These are phyloP conservation scores for Delonix regia DNA, from an alignment of 306 rosid species.

Conservation along the genomic window DNA sequence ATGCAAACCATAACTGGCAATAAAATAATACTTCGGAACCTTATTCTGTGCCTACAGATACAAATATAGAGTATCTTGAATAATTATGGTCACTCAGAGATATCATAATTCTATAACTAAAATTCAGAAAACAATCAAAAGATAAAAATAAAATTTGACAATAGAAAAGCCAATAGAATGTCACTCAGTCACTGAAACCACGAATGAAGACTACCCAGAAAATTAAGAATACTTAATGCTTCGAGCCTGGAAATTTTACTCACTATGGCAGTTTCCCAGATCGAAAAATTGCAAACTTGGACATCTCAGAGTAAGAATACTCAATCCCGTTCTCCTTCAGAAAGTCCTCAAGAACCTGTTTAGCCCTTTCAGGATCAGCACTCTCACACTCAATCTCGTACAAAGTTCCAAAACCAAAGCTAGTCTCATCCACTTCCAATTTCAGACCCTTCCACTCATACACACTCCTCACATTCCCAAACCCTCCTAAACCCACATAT, in stretches of 20 bases:
- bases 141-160: not conserved
- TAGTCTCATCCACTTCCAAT: conserved; percentile 88
- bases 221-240: not conserved
- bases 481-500: conserved; percentile 78
- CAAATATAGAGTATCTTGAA: not conserved
- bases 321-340: conserved; percentile 67
- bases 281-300: conserved; percentile 75
- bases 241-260: conserved; percentile 21
- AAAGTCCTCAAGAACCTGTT: conserved; percentile 63
- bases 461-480: conserved; percentile 76
- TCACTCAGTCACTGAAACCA: not conserved
- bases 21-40: not conserved
- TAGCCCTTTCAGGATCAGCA: conserved; percentile 71
- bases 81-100: not conserved
- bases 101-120: not conserved
- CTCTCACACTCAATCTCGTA: conserved; percentile 94
- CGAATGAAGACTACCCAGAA: not conserved
- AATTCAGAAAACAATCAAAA: not conserved
- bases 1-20: not conserved
- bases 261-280: conserved; percentile 51
- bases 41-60: not conserved
- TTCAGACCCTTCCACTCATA: conserved; percentile 88
- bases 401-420: conserved; percentile 68
- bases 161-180: not conserved
- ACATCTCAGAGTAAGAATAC: conserved; percentile 60